Evolutionary conservation across 192 early-diverging fungal genomes (phyloP).

Genomic region (Rhizoclosmatium sp.): DNA sequence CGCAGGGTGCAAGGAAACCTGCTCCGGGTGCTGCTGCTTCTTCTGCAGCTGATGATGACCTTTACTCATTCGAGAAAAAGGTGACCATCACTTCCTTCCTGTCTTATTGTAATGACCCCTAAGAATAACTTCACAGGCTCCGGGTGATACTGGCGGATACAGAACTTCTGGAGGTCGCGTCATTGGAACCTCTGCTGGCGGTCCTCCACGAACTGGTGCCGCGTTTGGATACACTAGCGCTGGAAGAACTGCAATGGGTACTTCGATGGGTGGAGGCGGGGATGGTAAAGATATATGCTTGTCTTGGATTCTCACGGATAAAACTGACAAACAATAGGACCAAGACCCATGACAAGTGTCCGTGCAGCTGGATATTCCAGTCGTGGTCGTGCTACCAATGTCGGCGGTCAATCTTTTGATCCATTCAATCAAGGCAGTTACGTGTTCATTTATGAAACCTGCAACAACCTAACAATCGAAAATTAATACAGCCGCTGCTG

Average conservation of each 20-base stretch:
- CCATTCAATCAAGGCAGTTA: constrained; percentile 65
- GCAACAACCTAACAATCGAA: neutral
- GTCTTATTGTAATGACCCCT: neutral
- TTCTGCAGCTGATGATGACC: constrained; percentile 52
- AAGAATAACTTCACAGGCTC: constrained; percentile 4
- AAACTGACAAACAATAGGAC: constrained; percentile 26
- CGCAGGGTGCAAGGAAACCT: neutral
- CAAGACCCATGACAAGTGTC: constrained; percentile 64
- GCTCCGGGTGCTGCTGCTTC: neutral
- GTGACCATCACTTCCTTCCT: constrained; percentile 13
- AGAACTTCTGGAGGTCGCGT: constrained; percentile 29
- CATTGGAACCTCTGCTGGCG: constrained; percentile 37
- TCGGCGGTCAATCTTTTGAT: constrained; percentile 54
- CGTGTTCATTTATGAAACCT: neutral
- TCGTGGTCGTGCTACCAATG: constrained; percentile 51
- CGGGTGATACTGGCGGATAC: constrained; percentile 32
- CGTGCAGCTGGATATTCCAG: constrained; percentile 67
- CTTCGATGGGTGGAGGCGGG: constrained; percentile 33
- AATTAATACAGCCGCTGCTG: neutral
- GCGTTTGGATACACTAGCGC: constrained; percentile 23
- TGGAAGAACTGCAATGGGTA: constrained; percentile 24
- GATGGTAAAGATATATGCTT: constrained; percentile 1
- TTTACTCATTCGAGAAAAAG: constrained; percentile 66
- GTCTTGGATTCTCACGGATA: constrained; percentile 6
- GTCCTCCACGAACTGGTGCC: constrained; percentile 25